A percentile compares a stretch with the other conserved stretches of the same genome.
Evolutionary conservation across 352 stramenopile genomes (phyloP).

Genomic region (Halophytophthora batemanensis): DNA sequence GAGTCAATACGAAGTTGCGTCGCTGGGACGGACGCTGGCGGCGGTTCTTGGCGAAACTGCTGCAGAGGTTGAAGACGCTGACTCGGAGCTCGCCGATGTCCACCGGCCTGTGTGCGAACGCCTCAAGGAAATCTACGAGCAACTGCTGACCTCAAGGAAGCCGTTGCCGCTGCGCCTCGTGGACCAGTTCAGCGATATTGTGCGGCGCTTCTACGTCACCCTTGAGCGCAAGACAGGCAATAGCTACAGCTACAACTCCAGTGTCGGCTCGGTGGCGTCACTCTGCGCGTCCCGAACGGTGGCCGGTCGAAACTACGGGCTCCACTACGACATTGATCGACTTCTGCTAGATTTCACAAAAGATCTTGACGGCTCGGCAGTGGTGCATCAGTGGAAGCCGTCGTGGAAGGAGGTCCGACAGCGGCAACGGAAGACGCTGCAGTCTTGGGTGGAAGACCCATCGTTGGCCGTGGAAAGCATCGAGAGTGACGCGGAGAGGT

Average conservation of each 20-base stretch:
- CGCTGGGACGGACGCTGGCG: conserved; percentile 12
- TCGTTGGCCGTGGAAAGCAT: background rate
- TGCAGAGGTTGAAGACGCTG: background rate
- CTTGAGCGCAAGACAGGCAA: background rate
- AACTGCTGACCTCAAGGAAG: background rate
- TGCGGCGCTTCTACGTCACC: background rate
- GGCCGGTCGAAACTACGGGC: background rate
- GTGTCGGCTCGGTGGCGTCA: no score
- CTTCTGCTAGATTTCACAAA: background rate
- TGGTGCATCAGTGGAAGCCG: background rate
- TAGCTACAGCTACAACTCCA: background rate
- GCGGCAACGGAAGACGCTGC: background rate
- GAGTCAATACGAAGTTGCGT: conserved; percentile 11
- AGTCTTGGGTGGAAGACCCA: background rate
- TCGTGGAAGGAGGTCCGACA: background rate
- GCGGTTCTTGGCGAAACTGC: conserved; percentile 9
- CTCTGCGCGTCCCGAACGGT: conserved; percentile 2
- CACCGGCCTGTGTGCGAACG: background rate
- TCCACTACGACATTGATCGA: conserved; percentile 1
- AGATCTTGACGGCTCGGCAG: background rate
- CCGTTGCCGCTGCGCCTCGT: background rate
- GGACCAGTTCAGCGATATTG: background rate
- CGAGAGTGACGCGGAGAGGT: background rate
- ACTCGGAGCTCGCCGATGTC: background rate
- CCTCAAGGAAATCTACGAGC: background rate